Conservation (phyloP, 2,329 filamentous ascomycete species). For the Aureobasidium leucospermi region DNA sequence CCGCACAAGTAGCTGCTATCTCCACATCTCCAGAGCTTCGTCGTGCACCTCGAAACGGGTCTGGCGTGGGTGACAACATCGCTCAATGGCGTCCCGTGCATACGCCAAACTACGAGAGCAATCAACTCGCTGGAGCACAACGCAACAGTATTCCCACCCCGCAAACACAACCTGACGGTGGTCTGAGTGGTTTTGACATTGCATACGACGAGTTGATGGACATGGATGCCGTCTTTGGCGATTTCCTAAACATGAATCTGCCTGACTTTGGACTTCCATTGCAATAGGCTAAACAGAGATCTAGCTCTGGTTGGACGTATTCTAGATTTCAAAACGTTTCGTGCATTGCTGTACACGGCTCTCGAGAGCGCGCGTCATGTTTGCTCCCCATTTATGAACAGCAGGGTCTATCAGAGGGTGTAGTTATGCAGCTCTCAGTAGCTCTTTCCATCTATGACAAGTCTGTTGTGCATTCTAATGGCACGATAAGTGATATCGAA, state of each 20-base stretch:
- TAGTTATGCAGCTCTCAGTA: too few relatives aligned
- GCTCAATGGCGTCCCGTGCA: not conserved
- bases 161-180: not conserved
- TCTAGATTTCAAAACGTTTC: not conserved
- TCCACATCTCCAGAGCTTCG: not conserved
- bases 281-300: not conserved
- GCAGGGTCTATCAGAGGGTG: too few relatives aligned
- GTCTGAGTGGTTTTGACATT: not conserved
- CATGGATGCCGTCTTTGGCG: slow-evolving; percentile 17
- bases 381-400: too few relatives aligned
- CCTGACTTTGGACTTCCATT: slow-evolving; percentile 9
- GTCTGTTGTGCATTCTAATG: too few relatives aligned
- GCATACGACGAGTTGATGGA: slow-evolving; percentile 13
- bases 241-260: slow-evolving; percentile 16
- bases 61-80: not conserved
- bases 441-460: too few relatives aligned
- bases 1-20: not conserved
- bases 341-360: not conserved
- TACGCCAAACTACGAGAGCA: not conserved
- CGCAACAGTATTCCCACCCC: not conserved
- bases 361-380: too few relatives aligned
- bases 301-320: not conserved
- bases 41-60: not conserved
- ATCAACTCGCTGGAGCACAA: not conserved
- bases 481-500: too few relatives aligned